phyloP scores from a whole-genome alignment of 257 asterid genomes.

The Echites panduratus region DNA sequence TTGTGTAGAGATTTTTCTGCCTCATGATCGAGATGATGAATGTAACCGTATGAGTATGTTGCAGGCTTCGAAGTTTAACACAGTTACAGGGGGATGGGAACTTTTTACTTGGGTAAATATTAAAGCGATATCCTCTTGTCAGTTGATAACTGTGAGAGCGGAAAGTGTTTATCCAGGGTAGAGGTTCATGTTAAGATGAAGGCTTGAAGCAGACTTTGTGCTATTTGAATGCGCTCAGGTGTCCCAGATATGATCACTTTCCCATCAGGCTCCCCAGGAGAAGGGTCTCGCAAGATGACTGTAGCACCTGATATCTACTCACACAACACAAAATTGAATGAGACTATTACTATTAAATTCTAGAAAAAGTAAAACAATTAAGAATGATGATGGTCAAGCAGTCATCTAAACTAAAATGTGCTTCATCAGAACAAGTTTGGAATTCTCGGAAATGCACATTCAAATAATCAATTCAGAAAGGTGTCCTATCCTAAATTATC shows the following conservation, averaged over 20 bases:
- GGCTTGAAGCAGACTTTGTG: constrained; percentile 50
- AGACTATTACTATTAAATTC: background rate
- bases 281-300: constrained; percentile 33
- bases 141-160: background rate
- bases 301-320: constrained; percentile 49
- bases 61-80: constrained; percentile 1
- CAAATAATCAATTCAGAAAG: background rate
- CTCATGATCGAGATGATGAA: background rate
- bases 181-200: constrained; percentile 26
- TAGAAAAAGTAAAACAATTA: background rate
- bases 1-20: background rate
- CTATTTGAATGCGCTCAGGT: constrained; percentile 34
- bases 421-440: too few relatives aligned
- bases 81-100: background rate
- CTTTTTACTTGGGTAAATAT: background rate
- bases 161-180: background rate
- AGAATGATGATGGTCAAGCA: background rate
- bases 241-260: constrained; percentile 47
- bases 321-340: constrained; percentile 3
- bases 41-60: background rate
- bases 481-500: background rate
- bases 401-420: background rate
- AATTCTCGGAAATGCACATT: too few relatives aligned
- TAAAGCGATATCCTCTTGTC: background rate
- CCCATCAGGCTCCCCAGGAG: constrained; percentile 35